Conservation (phyloP, 495 filamentous ascomycete species). For the Xylaria grammica region DNA sequence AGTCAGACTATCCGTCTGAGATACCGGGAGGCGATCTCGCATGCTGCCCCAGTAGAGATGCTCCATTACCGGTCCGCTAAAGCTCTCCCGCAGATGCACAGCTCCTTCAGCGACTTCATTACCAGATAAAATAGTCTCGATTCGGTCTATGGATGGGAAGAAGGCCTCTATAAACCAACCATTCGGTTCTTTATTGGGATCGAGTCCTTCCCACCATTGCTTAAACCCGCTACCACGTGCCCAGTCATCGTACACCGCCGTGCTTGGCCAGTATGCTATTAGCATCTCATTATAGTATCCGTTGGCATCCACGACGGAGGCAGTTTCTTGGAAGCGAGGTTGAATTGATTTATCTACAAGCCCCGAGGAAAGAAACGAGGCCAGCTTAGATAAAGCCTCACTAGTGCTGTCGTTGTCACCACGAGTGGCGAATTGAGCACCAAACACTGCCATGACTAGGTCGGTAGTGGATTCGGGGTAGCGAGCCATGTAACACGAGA, state of each 20-base stretch:
- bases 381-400: constrained; percentile 24
- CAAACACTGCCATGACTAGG: constrained; percentile 41
- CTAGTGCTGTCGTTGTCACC: not conserved
- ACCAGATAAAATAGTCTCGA: constrained; percentile 39
- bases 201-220: constrained; percentile 36
- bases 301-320: constrained; percentile 32
- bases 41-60: constrained; percentile 44
- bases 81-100: constrained; percentile 30
- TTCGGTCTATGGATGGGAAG: constrained; percentile 36
- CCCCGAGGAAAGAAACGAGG: constrained; percentile 19
- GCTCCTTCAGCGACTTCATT: constrained; percentile 34
- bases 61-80: constrained; percentile 31
- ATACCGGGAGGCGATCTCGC: constrained; percentile 36
- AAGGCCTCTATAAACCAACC: constrained; percentile 44
- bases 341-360: not conserved
- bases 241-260: constrained; percentile 31
- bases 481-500: constrained; percentile 30
- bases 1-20: constrained; percentile 34
- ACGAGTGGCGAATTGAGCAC: constrained; percentile 28
- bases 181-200: constrained; percentile 13
- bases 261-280: constrained; percentile 39
- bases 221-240: constrained; percentile 31
- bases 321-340: constrained; percentile 34
- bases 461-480: constrained; percentile 33
- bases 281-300: constrained; percentile 34